Conservation (phyloP, 148 eudicot genomes). For the Limonium bicolor region DNA sequence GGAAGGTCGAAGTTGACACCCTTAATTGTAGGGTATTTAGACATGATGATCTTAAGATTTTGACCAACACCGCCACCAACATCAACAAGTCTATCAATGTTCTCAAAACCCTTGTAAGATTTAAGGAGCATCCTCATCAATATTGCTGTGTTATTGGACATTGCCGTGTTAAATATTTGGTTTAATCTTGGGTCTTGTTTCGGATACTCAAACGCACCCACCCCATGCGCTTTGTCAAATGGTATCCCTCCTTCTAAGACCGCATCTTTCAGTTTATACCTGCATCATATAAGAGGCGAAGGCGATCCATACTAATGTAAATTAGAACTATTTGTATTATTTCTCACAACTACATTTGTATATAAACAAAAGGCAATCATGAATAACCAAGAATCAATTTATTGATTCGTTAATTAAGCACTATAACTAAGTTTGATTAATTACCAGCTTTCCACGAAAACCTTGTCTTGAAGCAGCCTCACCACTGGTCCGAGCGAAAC, state of each 20-base stretch:
- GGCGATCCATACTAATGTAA: not conserved
- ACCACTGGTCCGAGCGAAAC: conserved; percentile 19
- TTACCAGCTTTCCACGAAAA: conserved; percentile 26
- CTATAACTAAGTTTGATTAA: not conserved
- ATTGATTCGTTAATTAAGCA: not conserved
- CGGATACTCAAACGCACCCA: conserved; percentile 16
- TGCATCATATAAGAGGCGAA: not conserved
- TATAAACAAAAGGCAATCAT: not conserved
- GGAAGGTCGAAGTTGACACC: conserved; percentile 24
- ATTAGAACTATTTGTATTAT: not conserved
- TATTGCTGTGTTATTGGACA: conserved; percentile 14
- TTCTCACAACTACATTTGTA: not conserved
- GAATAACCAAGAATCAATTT: not conserved
- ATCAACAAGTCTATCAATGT: conserved; percentile 16
- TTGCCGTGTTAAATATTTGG: conserved; percentile 23
- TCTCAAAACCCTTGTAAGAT: conserved; percentile 20
- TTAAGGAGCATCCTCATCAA: conserved; percentile 16
- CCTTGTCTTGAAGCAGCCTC: conserved; percentile 20
- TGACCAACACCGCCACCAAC: conserved; percentile 32
- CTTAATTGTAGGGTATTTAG: conserved; percentile 16
- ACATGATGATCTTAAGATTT: conserved; percentile 13
- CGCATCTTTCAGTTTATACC: conserved; percentile 18
- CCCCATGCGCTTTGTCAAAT: conserved; percentile 22
- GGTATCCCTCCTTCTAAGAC: conserved; percentile 24
- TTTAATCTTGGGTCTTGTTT: conserved; percentile 13